A percentile compares a stretch with the other conserved stretches of the same genome.
These are phyloP conservation scores for Coemansia erecta DNA, from an alignment of 192 early-diverging fungal genomes.

Conservation along the genomic window DNA sequence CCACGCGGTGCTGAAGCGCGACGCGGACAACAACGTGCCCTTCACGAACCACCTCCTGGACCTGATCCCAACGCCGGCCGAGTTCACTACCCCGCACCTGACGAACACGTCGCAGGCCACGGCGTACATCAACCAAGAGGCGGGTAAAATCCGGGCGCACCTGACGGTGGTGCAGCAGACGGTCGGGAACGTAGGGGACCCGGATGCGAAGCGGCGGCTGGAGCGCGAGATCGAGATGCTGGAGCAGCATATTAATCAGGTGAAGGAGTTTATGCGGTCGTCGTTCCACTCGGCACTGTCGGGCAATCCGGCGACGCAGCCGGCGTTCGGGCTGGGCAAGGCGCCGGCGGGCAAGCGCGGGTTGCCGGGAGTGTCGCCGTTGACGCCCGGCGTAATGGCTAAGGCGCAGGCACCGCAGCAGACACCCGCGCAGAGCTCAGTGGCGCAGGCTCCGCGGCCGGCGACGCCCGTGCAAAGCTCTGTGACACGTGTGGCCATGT, in stretches of 20 bases:
- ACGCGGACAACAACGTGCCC: slow-evolving; percentile 51
- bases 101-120: slow-evolving; percentile 41
- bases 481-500: slow-evolving; percentile 35
- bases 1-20: slow-evolving; percentile 39
- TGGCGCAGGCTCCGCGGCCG: too few relatives aligned
- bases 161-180: slow-evolving; percentile 37
- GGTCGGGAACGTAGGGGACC: slow-evolving; percentile 18
- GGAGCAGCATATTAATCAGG: slow-evolving; percentile 36
- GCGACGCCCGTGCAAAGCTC: too few relatives aligned
- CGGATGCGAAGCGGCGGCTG: slow-evolving; percentile 30
- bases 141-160: slow-evolving; percentile 35
- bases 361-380: slow-evolving; percentile 19
- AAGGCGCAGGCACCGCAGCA: slow-evolving; percentile 40
- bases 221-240: slow-evolving; percentile 24
- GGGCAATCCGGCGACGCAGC: slow-evolving; percentile 32
- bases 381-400: slow-evolving; percentile 31
- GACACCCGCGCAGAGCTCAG: too few relatives aligned
- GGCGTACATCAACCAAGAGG: slow-evolving; percentile 40
- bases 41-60: slow-evolving; percentile 50
- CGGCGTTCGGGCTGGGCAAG: slow-evolving; percentile 26
- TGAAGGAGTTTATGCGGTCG: slow-evolving; percentile 40
- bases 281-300: slow-evolving; percentile 41
- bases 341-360: slow-evolving; percentile 1
- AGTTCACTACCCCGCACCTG: slow-evolving; percentile 22
- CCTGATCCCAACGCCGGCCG: slow-evolving; percentile 26